Evolutionary conservation across 371 early-diverging fungal genomes (phyloP), one percentile per base, ranked within the genome.

Genomic region (Dinochytrium kinnereticum): DNA sequence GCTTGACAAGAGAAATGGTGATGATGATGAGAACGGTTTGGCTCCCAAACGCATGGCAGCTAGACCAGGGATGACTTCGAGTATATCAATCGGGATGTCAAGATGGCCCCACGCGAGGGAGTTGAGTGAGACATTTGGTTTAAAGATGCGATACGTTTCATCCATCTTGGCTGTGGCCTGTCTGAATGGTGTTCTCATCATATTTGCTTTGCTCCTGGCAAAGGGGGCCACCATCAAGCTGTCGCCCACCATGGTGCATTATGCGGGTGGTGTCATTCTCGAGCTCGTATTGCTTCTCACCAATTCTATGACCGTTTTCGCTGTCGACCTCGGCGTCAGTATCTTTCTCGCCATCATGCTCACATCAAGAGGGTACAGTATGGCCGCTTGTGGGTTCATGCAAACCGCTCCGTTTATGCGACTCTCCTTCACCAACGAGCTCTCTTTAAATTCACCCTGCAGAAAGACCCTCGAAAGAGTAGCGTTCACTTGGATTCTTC

Each of bases 401-500:
- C 74, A 73, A 59, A 73, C 74, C 31, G 51, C 57, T 24, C 59
- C 74, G 1, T 55, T 73, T 34, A 33, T 51, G 7, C 68, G 67
- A 44, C 37, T 68, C 3, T 37, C 44, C 26, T 73, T 73, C 59
- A 38, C 69, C 1, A 68, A 73, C 39, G 67, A 51, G 28, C 64
- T 73, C 13, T 73, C 74, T 21, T 44, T 73, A 28, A 73, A 68
- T 24, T 67, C 68, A n/a, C 74, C 74, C 21, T 73, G 68, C 21
- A 40, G 74, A 61, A 73, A 68, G 51, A 73, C 59, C 31, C 55
- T 73, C 38, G 64, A 68, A 28, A 28, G 74, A n/a, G 51, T 73
- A 5, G 51, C 67, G n/a, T 59, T 68, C 68, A 38, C 67, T 28
- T 73, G 74, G 74, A 73, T 73, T 17, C 31, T 40, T 30, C 30